phyloP scores from a whole-genome alignment of 75 land plant species.

The Pinus taeda region DNA sequence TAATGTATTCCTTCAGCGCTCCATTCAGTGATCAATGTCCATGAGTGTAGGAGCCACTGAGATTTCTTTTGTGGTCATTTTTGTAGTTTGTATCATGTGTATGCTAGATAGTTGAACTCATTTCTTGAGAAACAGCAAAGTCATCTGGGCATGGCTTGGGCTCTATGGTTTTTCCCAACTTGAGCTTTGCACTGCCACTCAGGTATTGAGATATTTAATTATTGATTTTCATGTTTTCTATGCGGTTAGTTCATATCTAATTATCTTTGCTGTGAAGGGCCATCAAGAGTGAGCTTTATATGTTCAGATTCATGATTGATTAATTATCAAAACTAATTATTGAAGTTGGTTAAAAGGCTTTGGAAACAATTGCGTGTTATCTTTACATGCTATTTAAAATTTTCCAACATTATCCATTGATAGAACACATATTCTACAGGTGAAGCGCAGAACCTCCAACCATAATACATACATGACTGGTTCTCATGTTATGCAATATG shows the following conservation, averaged over 20 bases:
- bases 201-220: neutral
- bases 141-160: too few species aligned
- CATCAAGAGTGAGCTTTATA: neutral
- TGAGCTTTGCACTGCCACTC: neutral
- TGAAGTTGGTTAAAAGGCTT: neutral
- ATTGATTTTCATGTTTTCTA: neutral
- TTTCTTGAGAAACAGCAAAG: too few species aligned
- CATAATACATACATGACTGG: slow-evolving; percentile 60
- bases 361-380: neutral
- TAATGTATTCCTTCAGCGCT: too few species aligned
- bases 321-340: neutral
- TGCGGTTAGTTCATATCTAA: neutral
- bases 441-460: slow-evolving; percentile 81
- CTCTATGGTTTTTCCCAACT: too few species aligned
- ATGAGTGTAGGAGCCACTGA: too few species aligned
- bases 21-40: too few species aligned
- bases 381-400: neutral
- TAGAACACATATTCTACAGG: slow-evolving; percentile 36
- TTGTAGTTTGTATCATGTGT: too few species aligned
- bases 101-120: too few species aligned
- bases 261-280: neutral
- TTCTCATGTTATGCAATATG: slow-evolving; percentile 99
- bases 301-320: neutral
- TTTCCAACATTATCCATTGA: neutral
- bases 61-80: too few species aligned